phyloP scores from a whole-genome alignment of 345 rosid species.

The Corchorus olitorius region DNA sequence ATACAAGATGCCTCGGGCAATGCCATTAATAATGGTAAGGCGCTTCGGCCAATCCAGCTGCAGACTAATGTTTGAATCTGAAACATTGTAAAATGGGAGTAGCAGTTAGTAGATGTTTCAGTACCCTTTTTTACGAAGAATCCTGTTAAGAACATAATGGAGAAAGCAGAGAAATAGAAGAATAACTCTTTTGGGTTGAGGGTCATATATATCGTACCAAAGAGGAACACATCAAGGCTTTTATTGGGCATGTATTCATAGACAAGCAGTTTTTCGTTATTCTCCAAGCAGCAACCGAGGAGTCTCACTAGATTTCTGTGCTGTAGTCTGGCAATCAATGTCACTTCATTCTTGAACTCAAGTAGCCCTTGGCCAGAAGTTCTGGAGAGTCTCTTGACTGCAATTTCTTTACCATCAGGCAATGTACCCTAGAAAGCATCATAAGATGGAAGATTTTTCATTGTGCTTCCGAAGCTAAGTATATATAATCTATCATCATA shows the following conservation, averaged over 20 bases:
- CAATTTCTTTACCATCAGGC: conserved; percentile 6
- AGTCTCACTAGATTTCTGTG: conserved; percentile 47
- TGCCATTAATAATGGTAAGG: background rate
- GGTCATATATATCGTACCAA: too few relatives aligned
- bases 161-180: background rate
- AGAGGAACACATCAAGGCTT: conserved; percentile 18
- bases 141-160: too few relatives aligned
- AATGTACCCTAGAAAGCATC: background rate
- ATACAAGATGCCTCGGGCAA: conserved; percentile 13
- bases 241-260: conserved; percentile 36
- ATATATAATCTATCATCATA: background rate
- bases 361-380: conserved; percentile 6
- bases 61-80: background rate
- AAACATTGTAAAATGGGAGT: too few relatives aligned
- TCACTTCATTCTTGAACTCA: conserved; percentile 21
- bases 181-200: too few relatives aligned
- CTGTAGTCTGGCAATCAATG: conserved; percentile 13
- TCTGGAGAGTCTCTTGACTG: conserved; percentile 9
- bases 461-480: too few relatives aligned
- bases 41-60: conserved; percentile 5
- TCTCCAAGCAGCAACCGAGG: conserved; percentile 40
- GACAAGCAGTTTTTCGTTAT: conserved; percentile 42
- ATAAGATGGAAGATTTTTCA: too few relatives aligned
- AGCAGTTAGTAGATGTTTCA: too few relatives aligned
- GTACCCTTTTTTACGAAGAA: background rate